A percentile compares a stretch with the other conserved stretches of the same genome.
Evolutionary conservation across 192 early-diverging fungal species (phyloP).

Genomic region (Podila epicladia): DNA sequence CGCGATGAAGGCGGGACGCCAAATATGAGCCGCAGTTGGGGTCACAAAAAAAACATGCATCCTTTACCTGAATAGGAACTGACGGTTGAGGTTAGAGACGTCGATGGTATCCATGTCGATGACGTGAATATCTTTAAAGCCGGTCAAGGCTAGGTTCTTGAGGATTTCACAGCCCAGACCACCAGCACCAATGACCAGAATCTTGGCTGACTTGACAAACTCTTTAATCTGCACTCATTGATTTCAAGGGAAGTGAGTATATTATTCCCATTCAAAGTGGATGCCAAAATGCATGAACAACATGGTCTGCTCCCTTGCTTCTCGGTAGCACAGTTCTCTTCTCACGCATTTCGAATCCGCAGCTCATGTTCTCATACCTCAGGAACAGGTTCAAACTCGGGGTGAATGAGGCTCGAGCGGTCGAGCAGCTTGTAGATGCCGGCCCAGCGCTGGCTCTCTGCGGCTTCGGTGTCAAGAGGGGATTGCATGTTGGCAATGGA

Average conservation of each 20-base stretch:
- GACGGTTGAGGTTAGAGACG: conserved; percentile 84
- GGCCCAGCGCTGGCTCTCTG: conserved; percentile 35
- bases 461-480: background rate
- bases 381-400: conserved; percentile 38
- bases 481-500: conserved; percentile 29
- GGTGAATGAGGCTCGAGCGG: conserved; percentile 37
- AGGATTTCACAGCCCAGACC: conserved; percentile 88
- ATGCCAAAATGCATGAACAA: background rate
- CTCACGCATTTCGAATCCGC: background rate
- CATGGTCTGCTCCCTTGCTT: background rate
- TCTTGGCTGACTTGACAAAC: conserved; percentile 62
- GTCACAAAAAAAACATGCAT: background rate
- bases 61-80: conserved; percentile 78
- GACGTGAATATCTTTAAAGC: conserved; percentile 83
- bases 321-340: background rate
- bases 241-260: background rate
- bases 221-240: conserved; percentile 32
- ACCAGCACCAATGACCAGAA: conserved; percentile 87
- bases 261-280: background rate
- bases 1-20: background rate
- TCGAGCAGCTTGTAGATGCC: conserved; percentile 49
- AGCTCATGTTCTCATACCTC: conserved; percentile 8
- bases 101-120: conserved; percentile 95
- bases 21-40: background rate
- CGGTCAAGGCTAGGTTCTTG: conserved; percentile 83